These are phyloP conservation scores for Leccinum rimulosum DNA, from an alignment of 768 basidiomycete species.

Conservation along the genomic window DNA sequence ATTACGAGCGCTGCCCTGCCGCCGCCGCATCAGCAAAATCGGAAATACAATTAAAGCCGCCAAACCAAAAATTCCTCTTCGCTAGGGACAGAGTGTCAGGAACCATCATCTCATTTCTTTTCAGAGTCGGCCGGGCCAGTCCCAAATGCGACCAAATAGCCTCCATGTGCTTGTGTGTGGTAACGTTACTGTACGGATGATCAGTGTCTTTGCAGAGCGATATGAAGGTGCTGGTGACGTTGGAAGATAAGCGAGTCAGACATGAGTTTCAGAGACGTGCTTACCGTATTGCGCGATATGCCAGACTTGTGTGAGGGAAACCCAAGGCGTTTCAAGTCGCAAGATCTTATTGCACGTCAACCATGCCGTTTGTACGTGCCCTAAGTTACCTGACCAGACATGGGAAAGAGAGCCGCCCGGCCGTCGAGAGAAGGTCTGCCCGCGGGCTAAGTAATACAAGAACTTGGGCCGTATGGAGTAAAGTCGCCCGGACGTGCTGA, in stretches of 20 bases:
- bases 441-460: background rate
- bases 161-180: background rate
- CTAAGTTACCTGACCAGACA: slow-evolving; percentile 1
- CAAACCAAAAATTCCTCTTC: background rate
- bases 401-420: background rate
- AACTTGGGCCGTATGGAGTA: background rate
- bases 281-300: background rate
- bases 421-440: background rate
- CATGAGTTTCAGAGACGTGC: slow-evolving; percentile 6
- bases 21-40: background rate
- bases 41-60: background rate
- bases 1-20: background rate
- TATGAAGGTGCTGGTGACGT: slow-evolving; percentile 13
- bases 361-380: background rate
- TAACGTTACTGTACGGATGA: background rate
- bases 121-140: background rate
- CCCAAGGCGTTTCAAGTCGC: slow-evolving; percentile 15
- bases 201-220: background rate
- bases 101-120: background rate
- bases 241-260: slow-evolving; percentile 14
- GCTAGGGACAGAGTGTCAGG: background rate
- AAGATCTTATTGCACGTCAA: background rate
- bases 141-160: background rate
- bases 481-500: background rate
- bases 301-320: background rate